Percentiles rank a stretch among this genome's conserved stretches.
These are phyloP conservation scores for Tinospora cordifolia DNA, from an alignment of 164 flowering plant genomes.

Conservation along the genomic window DNA sequence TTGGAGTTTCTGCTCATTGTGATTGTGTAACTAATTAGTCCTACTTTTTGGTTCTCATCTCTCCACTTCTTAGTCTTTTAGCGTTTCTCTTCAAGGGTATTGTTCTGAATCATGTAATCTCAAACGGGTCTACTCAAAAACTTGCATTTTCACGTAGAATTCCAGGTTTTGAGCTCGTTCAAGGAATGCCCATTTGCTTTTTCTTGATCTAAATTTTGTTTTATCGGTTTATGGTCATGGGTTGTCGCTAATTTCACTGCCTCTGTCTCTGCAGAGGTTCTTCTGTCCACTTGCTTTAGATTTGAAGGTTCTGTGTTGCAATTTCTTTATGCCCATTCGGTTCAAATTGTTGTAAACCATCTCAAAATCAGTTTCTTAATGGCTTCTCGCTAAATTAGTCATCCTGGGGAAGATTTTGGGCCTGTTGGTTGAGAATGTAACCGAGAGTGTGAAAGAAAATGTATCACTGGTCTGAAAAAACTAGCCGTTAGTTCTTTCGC, in stretches of 20 bases:
- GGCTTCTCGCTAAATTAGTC: conserved; percentile 29
- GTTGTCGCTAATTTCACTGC: conserved; percentile 18
- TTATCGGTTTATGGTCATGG: conserved; percentile 4
- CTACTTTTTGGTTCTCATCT: no score
- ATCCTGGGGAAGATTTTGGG: not conserved
- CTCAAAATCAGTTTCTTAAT: conserved; percentile 17
- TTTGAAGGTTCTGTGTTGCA: not conserved
- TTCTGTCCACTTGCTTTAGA: not conserved
- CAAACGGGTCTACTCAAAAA: not conserved
- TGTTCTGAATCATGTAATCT: not conserved
- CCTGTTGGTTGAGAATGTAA: conserved; percentile 28
- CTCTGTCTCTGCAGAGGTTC: conserved; percentile 1
- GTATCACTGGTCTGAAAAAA: conserved; percentile 29
- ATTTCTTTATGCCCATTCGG: not conserved
- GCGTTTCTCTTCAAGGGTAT: not conserved
- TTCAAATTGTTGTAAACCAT: not conserved
- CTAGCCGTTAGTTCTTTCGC: conserved; percentile 26
- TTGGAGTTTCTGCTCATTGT: no score
- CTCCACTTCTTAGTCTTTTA: not conserved
- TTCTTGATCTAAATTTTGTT: not conserved
- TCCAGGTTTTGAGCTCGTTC: not conserved
- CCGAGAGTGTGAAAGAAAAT: conserved; percentile 20
- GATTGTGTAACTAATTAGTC: no score
- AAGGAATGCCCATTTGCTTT: conserved; percentile 10
- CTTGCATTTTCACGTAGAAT: not conserved